Base-by-base conservation (phyloP, 2,329 filamentous ascomycete species). In the Amylocarpus encephaloides region DNA sequence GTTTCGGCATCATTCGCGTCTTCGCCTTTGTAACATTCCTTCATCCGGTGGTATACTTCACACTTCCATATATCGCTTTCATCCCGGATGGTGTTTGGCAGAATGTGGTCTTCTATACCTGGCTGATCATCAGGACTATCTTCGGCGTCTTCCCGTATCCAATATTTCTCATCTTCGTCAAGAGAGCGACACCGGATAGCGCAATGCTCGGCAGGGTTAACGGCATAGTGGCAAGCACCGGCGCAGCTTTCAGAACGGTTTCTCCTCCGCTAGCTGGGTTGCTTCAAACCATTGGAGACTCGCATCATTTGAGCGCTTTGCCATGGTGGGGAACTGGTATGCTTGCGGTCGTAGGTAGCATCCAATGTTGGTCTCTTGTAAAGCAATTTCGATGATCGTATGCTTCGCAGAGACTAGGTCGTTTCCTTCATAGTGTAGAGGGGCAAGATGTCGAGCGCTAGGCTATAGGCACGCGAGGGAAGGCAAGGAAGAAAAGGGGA, bases 141-240 rank as follows among this genome's bases (percentile, higher is more conserved):
- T 46, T 46, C 44, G 12, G 22, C 13, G 44, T 46, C 33, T 38
- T 46, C 11, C 26, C 44, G 2, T 46, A 46, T 18, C 44, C 44
- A 12, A 35, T 46, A 13, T 34, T 46, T 5, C 34, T 46, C 33
- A 46, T 46, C 19, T 46, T 46, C 44, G 34, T 46, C 44, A 38
- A 39, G 19, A 46, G 34, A 38, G 33, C 44, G 3, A 30, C 34
- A 11, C 44, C 44, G 4, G 7, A 15, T n/a, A 39, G 33, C 19
- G 36, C 44, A 9, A 39, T 46, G 44, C 34, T 46, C 3, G 44
- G 44, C 13, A 38, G n/a, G 29, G 44, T 46, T 5, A 46, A 46
- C 16, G 44, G 44, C 7, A 46, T 46, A 11, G 33, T 46, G 4
- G 33, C 32, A 6, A 46, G 44, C 26, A 46, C n/a, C 33, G 44